These are phyloP conservation scores for Penicillium herquei DNA, from an alignment of 495 filamentous ascomycete genomes.

Conservation along the genomic window DNA sequence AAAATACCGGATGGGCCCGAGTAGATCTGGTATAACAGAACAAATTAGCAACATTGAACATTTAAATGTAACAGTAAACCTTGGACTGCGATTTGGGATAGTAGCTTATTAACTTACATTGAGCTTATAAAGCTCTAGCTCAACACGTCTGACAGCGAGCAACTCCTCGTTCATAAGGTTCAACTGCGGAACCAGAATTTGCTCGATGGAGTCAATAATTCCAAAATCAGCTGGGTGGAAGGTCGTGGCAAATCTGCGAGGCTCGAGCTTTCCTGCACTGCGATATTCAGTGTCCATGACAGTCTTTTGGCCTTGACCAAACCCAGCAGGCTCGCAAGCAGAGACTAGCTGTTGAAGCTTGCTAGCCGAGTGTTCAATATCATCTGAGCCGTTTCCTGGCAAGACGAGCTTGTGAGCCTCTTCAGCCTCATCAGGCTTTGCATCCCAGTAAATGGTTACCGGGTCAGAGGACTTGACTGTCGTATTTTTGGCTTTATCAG, in stretches of 20 bases:
- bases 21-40: conserved; percentile 36
- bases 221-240: conserved; percentile 54
- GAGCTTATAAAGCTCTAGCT: conserved; percentile 55
- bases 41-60: too few relatives aligned
- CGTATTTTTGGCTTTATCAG: background rate
- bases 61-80: too few relatives aligned
- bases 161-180: conserved; percentile 1
- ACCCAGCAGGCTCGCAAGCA: conserved; percentile 45
- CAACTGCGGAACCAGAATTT: conserved; percentile 45
- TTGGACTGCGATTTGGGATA: too few relatives aligned
- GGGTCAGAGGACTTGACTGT: background rate
- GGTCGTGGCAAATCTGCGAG: conserved; percentile 38
- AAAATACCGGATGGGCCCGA: conserved; percentile 52
- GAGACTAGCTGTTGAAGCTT: conserved; percentile 22
- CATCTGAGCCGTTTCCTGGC: background rate
- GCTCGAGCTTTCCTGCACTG: conserved; percentile 50
- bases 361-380: background rate
- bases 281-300: conserved; percentile 50
- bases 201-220: conserved; percentile 49
- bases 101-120: conserved; percentile 50
- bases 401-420: background rate
- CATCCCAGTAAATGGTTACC: background rate
- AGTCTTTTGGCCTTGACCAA: conserved; percentile 45
- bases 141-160: conserved; percentile 14
- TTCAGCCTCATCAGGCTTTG: background rate